Conservation (phyloP, 1,284 basidiomycete genomes). For the Cutaneotrichosporon spelunceum region DNA sequence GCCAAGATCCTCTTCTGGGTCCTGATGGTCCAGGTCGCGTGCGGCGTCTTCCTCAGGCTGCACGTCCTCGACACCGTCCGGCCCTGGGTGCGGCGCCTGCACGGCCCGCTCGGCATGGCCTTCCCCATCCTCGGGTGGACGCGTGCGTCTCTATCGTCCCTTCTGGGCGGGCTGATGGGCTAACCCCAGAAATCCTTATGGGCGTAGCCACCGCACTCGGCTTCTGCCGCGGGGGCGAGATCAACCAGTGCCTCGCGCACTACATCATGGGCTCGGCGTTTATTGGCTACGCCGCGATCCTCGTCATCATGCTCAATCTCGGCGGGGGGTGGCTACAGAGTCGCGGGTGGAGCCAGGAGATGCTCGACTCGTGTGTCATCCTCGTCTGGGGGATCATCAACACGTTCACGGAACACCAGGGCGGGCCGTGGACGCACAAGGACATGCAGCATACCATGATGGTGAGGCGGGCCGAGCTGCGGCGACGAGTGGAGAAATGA, state of each 20-base stretch:
- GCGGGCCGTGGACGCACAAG: constrained; percentile 76
- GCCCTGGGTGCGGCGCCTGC: constrained; percentile 67
- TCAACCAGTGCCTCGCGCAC: constrained; percentile 81
- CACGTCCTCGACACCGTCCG: constrained; percentile 82
- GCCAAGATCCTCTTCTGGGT: constrained; percentile 67
- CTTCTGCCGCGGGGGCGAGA: constrained; percentile 66
- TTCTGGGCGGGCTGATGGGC: too few species aligned
- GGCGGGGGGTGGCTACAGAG: constrained; percentile 76
- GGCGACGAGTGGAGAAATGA: too few species aligned
- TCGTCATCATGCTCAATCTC: constrained; percentile 76
- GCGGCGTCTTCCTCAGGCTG: constrained; percentile 88
- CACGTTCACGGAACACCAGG: constrained; percentile 89
- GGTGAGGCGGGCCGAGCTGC: too few species aligned
- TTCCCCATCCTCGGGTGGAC: constrained; percentile 87
- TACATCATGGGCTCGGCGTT: constrained; percentile 85
- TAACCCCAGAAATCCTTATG: constrained; percentile 48
- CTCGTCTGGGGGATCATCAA: constrained; percentile 79
- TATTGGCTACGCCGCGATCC: constrained; percentile 78
- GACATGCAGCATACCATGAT: constrained; percentile 87
- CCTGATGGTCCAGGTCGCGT: constrained; percentile 63
- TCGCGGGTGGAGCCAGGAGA: constrained; percentile 64
- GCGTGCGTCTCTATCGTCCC: too few species aligned
- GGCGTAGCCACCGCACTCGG: constrained; percentile 49
- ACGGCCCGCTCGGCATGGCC: constrained; percentile 76
- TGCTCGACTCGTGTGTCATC: constrained; percentile 86